phyloP scores from a whole-genome alignment of 2,329 filamentous ascomycete species.

The Aureobasidium sp. region DNA sequence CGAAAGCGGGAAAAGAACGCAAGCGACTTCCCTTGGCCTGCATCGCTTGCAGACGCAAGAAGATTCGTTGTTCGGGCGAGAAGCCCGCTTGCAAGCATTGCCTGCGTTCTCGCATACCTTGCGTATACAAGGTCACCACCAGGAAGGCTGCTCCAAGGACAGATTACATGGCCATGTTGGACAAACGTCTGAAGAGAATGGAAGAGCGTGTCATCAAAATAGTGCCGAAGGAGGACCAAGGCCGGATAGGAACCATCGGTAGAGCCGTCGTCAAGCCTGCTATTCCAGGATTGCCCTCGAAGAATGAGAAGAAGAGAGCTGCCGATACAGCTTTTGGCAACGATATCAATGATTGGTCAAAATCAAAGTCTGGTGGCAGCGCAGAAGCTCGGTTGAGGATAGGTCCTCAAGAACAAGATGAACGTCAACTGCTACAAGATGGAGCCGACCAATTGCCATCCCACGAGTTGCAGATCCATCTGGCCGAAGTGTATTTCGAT shows the following conservation, averaged over 20 bases:
- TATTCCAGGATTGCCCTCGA: conserved; percentile 49
- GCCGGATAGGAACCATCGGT: conserved; percentile 58
- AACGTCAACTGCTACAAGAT: conserved; percentile 69
- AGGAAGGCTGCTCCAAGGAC: conserved; percentile 89
- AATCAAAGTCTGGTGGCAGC: conserved; percentile 28
- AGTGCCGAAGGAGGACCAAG: conserved; percentile 77
- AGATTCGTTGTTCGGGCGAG: conserved; percentile 95
- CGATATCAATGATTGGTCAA: conserved; percentile 75
- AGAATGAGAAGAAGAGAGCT: conserved; percentile 63
- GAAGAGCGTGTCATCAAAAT: conserved; percentile 96
- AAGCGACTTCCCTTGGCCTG: conserved; percentile 89
- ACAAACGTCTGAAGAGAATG: conserved; percentile 93
- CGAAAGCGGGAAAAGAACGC: conserved; percentile 80
- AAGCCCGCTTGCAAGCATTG: conserved; percentile 98
- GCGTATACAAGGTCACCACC: conserved; percentile 94
- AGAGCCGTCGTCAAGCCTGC: conserved; percentile 80
- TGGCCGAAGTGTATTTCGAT: conserved; percentile 92
- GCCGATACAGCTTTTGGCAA: conserved; percentile 82
- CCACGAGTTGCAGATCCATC: conserved; percentile 82
- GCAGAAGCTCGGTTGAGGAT: conserved; percentile 35
- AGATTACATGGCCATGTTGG: conserved; percentile 98
- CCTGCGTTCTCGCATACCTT: conserved; percentile 81
- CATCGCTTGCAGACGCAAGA: conserved; percentile 92
- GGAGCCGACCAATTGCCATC: conserved; percentile 75
- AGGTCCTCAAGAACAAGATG: conserved; percentile 44